Conservation (phyloP, 1,284 basidiomycete species). For the Marasmius tenuissimus region DNA sequence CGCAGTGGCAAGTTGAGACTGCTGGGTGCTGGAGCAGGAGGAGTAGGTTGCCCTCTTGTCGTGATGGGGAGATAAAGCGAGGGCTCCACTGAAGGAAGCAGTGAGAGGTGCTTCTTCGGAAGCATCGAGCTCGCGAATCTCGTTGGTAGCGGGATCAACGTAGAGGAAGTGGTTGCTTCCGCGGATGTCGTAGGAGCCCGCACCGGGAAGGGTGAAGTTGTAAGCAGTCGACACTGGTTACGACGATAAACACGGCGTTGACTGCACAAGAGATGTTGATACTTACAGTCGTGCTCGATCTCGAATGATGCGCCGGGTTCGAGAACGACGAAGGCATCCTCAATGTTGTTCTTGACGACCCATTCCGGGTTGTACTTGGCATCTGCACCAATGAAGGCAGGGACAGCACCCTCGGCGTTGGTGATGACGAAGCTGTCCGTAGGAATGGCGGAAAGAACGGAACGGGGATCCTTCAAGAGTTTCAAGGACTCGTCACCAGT, state of each 20-base stretch:
- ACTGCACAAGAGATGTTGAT: neutral
- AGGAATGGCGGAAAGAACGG: slow-evolving; percentile 38
- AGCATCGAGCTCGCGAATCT: slow-evolving; percentile 15
- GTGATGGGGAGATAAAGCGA: slow-evolving; percentile 29
- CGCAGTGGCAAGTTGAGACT: slow-evolving; percentile 34
- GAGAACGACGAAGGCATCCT: slow-evolving; percentile 35
- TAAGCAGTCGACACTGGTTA: slow-evolving; percentile 44
- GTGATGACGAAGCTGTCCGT: slow-evolving; percentile 44
- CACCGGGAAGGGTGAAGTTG: slow-evolving; percentile 43
- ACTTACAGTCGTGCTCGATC: slow-evolving; percentile 44
- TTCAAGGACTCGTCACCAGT: slow-evolving; percentile 47
- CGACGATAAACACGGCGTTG: neutral
- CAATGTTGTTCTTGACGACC: slow-evolving; percentile 22
- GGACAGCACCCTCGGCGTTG: slow-evolving; percentile 32
- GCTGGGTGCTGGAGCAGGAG: slow-evolving; percentile 39
- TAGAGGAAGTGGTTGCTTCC: slow-evolving; percentile 43
- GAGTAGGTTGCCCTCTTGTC: slow-evolving; percentile 37
- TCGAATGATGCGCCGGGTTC: slow-evolving; percentile 41
- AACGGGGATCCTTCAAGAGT: slow-evolving; percentile 44
- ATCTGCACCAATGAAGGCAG: slow-evolving; percentile 40
- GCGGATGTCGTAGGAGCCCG: slow-evolving; percentile 40
- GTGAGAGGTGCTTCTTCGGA: slow-evolving; percentile 28
- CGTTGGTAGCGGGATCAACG: slow-evolving; percentile 29
- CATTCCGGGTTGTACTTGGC: slow-evolving; percentile 32
- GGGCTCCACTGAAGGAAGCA: slow-evolving; percentile 36